Conservation (phyloP, 164 flowering plant genomes). For the Hamamelis virginiana region DNA sequence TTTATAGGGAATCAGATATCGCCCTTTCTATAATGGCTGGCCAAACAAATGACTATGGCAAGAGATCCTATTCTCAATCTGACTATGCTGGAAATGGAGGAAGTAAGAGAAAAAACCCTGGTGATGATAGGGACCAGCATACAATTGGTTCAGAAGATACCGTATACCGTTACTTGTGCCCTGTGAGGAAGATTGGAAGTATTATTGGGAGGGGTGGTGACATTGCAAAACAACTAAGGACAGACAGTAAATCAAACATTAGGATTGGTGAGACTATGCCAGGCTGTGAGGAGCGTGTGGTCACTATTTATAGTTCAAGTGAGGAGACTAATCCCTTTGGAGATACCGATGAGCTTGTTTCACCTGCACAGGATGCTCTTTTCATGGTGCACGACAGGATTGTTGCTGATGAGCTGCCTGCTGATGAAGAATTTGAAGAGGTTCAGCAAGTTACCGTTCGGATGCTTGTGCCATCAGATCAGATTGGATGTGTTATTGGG, state of each 20-base stretch:
- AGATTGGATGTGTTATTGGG: constrained; percentile 94
- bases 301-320: constrained; percentile 80
- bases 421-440: constrained; percentile 62
- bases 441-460: constrained; percentile 60
- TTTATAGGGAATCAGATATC: constrained; percentile 6
- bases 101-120: constrained; percentile 38
- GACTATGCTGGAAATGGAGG: constrained; percentile 38
- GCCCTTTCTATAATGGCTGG: constrained; percentile 26
- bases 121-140: constrained; percentile 42
- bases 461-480: constrained; percentile 94
- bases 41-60: constrained; percentile 42
- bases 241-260: constrained; percentile 85
- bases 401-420: constrained; percentile 49
- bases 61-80: constrained; percentile 41
- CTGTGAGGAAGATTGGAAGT: constrained; percentile 86
- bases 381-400: constrained; percentile 85
- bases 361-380: constrained; percentile 93
- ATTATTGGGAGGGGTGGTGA: constrained; percentile 97
- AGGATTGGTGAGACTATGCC: constrained; percentile 85
- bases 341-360: constrained; percentile 46
- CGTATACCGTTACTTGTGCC: constrained; percentile 86
- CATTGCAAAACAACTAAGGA: constrained; percentile 86
- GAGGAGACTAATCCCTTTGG: constrained; percentile 68
- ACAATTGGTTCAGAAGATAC: constrained; percentile 72
- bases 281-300: constrained; percentile 89